These are phyloP conservation scores for Ogataea pignaliae DNA, from an alignment of 805 yeast species.

Conservation along the genomic window DNA sequence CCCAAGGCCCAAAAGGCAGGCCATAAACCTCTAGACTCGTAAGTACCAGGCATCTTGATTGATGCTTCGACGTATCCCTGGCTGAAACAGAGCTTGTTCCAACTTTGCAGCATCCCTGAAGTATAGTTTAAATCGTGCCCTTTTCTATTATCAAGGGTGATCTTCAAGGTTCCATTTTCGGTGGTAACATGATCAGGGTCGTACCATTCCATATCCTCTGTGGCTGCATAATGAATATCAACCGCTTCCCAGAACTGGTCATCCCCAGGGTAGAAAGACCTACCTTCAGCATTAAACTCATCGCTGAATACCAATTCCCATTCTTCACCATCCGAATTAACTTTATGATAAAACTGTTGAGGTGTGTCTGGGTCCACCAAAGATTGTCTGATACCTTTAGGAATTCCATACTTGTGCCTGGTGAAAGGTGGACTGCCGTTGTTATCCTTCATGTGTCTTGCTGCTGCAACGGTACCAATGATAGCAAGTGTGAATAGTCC, in stretches of 20 bases:
- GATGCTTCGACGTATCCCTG: slow-evolving; percentile 78
- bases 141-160: slow-evolving; percentile 76
- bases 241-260: slow-evolving; percentile 90
- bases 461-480: slow-evolving; percentile 2
- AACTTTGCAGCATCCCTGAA: slow-evolving; percentile 87
- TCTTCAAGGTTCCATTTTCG: slow-evolving; percentile 59
- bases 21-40: slow-evolving; percentile 82
- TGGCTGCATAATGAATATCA: slow-evolving; percentile 80
- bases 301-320: slow-evolving; percentile 80
- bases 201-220: slow-evolving; percentile 91
- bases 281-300: slow-evolving; percentile 85
- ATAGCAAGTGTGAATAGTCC: slow-evolving; percentile 3
- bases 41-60: slow-evolving; percentile 75
- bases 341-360: slow-evolving; percentile 37
- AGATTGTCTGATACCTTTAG: slow-evolving; percentile 1
- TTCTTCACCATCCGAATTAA: slow-evolving; percentile 46
- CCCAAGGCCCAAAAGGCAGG: slow-evolving; percentile 97
- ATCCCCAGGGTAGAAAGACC: slow-evolving; percentile 86
- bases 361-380: slow-evolving; percentile 67
- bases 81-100: slow-evolving; percentile 89
- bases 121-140: slow-evolving; percentile 79
- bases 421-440: not conserved
- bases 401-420: slow-evolving; percentile 1
- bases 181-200: slow-evolving; percentile 87
- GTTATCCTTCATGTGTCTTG: not conserved